Percentiles rank a stretch among this genome's conserved stretches.
Evolutionary conservation across 2,329 filamentous ascomycete species (phyloP).

Genomic region (Xylariales sp.): DNA sequence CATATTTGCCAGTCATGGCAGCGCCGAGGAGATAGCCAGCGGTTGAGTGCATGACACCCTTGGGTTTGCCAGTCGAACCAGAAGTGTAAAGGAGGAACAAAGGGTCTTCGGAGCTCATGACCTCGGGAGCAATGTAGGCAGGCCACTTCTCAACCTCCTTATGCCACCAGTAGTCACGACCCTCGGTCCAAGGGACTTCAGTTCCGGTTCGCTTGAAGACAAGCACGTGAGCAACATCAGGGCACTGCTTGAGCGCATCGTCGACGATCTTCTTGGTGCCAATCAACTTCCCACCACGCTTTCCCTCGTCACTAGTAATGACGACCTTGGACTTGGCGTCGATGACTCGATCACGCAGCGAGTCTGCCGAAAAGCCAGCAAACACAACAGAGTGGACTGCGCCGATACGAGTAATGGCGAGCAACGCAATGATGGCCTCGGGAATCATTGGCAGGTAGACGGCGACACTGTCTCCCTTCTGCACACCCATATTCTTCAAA

Average conservation of each 20-base stretch:
- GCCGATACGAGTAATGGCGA: conserved; percentile 88
- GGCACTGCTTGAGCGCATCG: conserved; percentile 93
- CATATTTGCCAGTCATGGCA: conserved; percentile 93
- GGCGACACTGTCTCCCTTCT: conserved; percentile 94
- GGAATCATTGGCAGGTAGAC: conserved; percentile 99
- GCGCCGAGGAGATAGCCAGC: conserved; percentile 92
- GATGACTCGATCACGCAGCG: conserved; percentile 87
- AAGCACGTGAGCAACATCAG: conserved; percentile 76
- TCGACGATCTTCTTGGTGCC: conserved; percentile 99
- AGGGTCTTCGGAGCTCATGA: conserved; percentile 89
- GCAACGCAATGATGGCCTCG: conserved; percentile 84
- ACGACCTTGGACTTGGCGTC: conserved; percentile 89
- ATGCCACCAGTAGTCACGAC: conserved; percentile 96
- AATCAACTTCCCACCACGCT: conserved; percentile 94
- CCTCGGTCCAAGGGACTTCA: conserved; percentile 84
- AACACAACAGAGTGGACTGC: conserved; percentile 97
- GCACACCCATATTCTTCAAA: conserved; percentile 90
- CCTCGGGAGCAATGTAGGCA: conserved; percentile 81
- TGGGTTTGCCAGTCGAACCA: conserved; percentile 95
- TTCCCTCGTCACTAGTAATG: conserved; percentile 96
- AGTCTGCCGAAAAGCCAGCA: conserved; percentile 95
- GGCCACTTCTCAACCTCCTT: conserved; percentile 98
- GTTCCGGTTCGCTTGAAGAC: conserved; percentile 95
- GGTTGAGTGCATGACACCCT: conserved; percentile 98
- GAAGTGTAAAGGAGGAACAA: conserved; percentile 98